Evolutionary conservation across 768 basidiomycete genomes (phyloP).

Genomic region (Tulasnella sp.): DNA sequence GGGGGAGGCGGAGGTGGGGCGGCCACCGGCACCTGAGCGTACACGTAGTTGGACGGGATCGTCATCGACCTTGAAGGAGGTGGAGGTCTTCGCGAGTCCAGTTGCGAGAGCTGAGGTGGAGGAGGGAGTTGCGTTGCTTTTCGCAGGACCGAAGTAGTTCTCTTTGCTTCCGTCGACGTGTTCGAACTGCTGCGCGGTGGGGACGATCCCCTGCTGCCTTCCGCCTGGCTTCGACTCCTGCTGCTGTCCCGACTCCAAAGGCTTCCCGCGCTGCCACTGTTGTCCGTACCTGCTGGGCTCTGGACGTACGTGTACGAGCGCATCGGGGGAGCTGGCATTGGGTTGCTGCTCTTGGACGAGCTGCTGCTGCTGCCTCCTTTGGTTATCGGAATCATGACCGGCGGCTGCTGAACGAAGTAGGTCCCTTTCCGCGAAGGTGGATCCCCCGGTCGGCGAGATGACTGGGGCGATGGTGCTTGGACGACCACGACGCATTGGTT

Average conservation of each 20-base stretch:
- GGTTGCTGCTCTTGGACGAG: conserved; percentile 3
- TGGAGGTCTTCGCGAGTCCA: not conserved
- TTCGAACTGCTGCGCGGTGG: not conserved
- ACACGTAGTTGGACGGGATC: not conserved
- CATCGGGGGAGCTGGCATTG: not conserved
- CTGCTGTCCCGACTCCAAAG: conserved; percentile 2
- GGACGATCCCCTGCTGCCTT: not conserved
- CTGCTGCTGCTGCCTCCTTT: conserved; percentile 6
- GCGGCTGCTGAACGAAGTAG: not conserved
- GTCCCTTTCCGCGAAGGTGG: conserved; percentile 8
- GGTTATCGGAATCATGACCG: not conserved
- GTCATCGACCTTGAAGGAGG: conserved; percentile 1
- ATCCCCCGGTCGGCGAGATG: conserved; percentile 13
- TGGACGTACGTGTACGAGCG: not conserved
- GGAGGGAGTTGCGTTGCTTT: not conserved
- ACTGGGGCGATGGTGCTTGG: conserved; percentile 32
- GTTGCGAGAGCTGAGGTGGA: not conserved
- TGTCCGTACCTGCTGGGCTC: conserved; percentile 12
- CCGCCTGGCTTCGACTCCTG: not conserved
- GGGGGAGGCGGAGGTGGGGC: conserved; percentile 13
- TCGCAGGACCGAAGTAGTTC: not conserved
- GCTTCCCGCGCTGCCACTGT: not conserved
- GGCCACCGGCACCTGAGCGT: conserved; percentile 8
- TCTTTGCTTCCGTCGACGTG: not conserved
- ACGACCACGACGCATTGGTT: conserved; percentile 67